phyloP scores from a whole-genome alignment of 257 asterid species.

The Forsythia viridissima region DNA sequence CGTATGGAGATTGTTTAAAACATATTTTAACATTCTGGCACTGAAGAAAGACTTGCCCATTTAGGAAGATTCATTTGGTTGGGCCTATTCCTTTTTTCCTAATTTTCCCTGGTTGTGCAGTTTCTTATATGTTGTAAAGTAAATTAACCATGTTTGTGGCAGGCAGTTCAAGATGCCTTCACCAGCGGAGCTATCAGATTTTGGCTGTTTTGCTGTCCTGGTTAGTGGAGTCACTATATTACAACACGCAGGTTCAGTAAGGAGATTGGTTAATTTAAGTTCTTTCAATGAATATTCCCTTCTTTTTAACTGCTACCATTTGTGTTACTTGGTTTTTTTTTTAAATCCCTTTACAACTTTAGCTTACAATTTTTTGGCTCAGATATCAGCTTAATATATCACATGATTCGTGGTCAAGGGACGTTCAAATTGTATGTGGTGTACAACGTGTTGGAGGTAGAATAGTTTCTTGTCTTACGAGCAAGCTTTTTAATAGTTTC shows the following conservation, averaged over 20 bases:
- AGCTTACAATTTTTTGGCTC: conserved; percentile 28
- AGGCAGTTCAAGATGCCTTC: conserved; percentile 97
- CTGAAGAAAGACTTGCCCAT: neutral
- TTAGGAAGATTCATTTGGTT: neutral
- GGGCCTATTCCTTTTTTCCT: neutral
- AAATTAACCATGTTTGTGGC: conserved; percentile 76
- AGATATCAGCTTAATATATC: conserved; percentile 98
- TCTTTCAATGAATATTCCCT: conserved; percentile 9
- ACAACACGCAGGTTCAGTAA: conserved; percentile 79
- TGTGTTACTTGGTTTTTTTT: neutral
- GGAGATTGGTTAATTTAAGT: conserved; percentile 10
- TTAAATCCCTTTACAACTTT: neutral
- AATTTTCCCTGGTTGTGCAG: neutral
- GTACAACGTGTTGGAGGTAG: conserved; percentile 95
- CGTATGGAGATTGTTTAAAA: neutral
- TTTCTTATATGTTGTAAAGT: conserved; percentile 39
- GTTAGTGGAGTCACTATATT: conserved; percentile 71
- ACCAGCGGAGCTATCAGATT: conserved; percentile 82
- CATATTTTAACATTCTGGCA: neutral
- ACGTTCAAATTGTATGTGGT: conserved; percentile 91
- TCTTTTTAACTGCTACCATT: neutral
- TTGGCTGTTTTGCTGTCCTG: conserved; percentile 81
- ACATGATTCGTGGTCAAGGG: conserved; percentile 99
- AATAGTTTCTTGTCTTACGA: neutral
- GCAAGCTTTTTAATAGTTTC: neutral